Evolutionary conservation across 176 grass and related monocot genomes (phyloP), one percentile per base, ranked within the genome.

Genomic region (Guadua angustifolia): DNA sequence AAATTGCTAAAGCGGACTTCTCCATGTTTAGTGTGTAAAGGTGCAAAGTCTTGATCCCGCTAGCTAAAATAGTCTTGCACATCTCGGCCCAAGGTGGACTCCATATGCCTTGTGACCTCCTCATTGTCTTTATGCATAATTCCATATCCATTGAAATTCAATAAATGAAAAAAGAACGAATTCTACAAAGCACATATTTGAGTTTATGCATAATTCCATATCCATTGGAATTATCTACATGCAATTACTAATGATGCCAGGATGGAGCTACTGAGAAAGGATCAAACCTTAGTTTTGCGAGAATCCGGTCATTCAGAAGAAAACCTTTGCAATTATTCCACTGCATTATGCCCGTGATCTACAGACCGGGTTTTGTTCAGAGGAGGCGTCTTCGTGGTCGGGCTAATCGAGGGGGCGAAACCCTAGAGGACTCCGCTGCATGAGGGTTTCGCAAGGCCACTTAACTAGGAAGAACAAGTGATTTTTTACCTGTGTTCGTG

Each of bases 1-100:
- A 73, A 72, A 97, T 97, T 86, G 56, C 88, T 72, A 97, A 72
- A 88, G 94, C 94, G 29, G 94, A 84, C 26, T 97, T 97, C 26
- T 97, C 94, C 94, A 97, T 91, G 77, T 97, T 97, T 67, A 94
- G 74, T 46, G 94, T 97, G 73, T 97, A 97, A 52, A 97, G 88
- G 83, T 97, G 94, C n/a, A n/a, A n/a, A n/a, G n/a, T n/a, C n/a
- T n/a, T n/a, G n/a, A n/a, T n/a, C n/a, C n/a, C n/a, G n/a, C 91
- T 87, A 80, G 94, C 91, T 78, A 97, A 86, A 74, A 97, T 94
- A 82, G 88, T 97, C 84, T 91, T 97, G 91, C 94, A 97, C 94
- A 91, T 97, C 86, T 97, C 94, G 33, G 91, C 91, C 94, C 94
- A 29, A 94, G 86, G 82, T 97, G 88, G 67, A 97, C 66, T 84